A percentile compares a stretch with the other conserved stretches of the same genome.
These are phyloP conservation scores for Balansia obtecta DNA, from an alignment of 2,329 filamentous ascomycete species.

Conservation along the genomic window DNA sequence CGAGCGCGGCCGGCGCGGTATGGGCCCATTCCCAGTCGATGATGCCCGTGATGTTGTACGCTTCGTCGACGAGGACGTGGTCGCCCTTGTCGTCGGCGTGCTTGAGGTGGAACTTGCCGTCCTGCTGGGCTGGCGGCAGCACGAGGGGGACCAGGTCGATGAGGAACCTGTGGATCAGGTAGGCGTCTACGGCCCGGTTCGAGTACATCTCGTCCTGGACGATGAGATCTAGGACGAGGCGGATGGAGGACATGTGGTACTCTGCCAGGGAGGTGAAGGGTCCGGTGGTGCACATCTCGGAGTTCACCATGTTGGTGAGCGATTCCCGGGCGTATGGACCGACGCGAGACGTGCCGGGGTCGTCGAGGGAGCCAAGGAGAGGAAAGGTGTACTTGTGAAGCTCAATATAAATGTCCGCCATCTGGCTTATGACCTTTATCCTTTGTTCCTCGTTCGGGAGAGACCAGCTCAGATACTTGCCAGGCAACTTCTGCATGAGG, in stretches of 20 bases:
- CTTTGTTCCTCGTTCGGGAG: slow-evolving; percentile 19
- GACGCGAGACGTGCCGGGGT: slow-evolving; percentile 15
- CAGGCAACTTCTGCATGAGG: slow-evolving; percentile 28
- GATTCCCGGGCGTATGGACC: slow-evolving; percentile 26
- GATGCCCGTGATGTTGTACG: slow-evolving; percentile 33
- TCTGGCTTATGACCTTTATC: slow-evolving; percentile 22
- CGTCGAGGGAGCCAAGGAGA: slow-evolving; percentile 22
- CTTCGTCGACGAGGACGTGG: slow-evolving; percentile 32
- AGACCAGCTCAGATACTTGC: slow-evolving; percentile 24
- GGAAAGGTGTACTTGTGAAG: slow-evolving; percentile 24
- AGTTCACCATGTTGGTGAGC: slow-evolving; percentile 18
- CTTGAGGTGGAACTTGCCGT: slow-evolving; percentile 29
- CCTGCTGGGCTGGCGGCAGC: slow-evolving; percentile 10
- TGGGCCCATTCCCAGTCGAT: slow-evolving; percentile 32
- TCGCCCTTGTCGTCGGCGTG: slow-evolving; percentile 31
- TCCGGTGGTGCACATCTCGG: slow-evolving; percentile 17
- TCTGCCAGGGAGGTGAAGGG: slow-evolving; percentile 23
- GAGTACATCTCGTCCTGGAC: slow-evolving; percentile 23
- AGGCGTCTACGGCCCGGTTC: slow-evolving; percentile 21
- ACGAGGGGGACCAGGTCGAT: slow-evolving; percentile 22
- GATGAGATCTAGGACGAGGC: slow-evolving; percentile 25
- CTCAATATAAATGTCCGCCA: slow-evolving; percentile 27
- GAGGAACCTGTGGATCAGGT: slow-evolving; percentile 29
- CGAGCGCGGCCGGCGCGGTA: slow-evolving; percentile 20
- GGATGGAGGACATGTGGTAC: slow-evolving; percentile 22